A percentile compares a stretch with the other conserved stretches of the same genome.
phyloP scores from a whole-genome alignment of 2,329 filamentous ascomycete genomes.

The Penicillium verrucosum region DNA sequence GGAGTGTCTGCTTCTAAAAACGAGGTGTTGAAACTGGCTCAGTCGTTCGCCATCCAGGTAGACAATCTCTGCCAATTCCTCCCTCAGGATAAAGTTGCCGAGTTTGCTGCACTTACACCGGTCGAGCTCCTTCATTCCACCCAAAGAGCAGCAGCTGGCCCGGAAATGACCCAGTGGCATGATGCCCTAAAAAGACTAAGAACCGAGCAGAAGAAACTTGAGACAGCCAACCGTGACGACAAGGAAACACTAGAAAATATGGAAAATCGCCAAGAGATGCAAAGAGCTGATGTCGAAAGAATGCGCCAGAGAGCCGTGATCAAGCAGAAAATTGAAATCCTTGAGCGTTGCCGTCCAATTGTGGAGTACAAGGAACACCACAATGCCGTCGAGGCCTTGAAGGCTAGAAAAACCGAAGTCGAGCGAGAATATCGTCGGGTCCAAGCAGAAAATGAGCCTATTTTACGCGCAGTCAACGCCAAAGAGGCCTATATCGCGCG shows the following conservation, averaged over 20 bases:
- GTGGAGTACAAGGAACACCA: conserved; percentile 61
- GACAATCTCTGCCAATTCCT: conserved; percentile 98
- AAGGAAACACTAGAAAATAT: conserved; percentile 63
- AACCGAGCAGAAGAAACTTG: conserved; percentile 63
- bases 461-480: conserved; percentile 62
- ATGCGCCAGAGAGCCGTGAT: conserved; percentile 71
- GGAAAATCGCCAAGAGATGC: conserved; percentile 68
- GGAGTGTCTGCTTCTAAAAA: conserved; percentile 60
- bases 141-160: conserved; percentile 78
- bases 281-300: conserved; percentile 79
- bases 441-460: conserved; percentile 62
- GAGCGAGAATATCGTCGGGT: conserved; percentile 58
- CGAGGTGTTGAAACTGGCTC: conserved; percentile 64
- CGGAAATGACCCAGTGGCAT: conserved; percentile 77
- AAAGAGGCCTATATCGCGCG: conserved; percentile 64
- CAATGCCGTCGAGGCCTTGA: conserved; percentile 51
- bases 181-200: conserved; percentile 68
- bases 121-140: conserved; percentile 81
- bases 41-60: conserved; percentile 80
- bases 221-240: conserved; percentile 57
- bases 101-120: conserved; percentile 81
- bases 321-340: conserved; percentile 59
- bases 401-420: conserved; percentile 53
- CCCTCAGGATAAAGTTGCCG: conserved; percentile 90
- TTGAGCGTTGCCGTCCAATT: conserved; percentile 65